These are phyloP conservation scores for Irpex lacteus DNA, from an alignment of 1,284 basidiomycete genomes.

Conservation along the genomic window DNA sequence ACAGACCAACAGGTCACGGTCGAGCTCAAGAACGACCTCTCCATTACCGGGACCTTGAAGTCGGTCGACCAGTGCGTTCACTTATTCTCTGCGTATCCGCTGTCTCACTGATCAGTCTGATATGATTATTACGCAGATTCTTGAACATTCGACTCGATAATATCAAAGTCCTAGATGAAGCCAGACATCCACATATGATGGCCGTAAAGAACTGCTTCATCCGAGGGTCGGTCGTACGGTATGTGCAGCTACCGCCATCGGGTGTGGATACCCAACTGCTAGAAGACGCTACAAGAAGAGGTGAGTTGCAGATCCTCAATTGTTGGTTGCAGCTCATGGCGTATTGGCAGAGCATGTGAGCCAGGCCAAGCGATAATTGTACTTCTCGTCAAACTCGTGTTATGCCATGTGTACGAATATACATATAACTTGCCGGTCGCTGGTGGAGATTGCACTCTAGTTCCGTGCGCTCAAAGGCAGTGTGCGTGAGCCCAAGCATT, in stretches of 20 bases:
- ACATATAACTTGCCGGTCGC: neutral
- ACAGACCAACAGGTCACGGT: conserved; percentile 97
- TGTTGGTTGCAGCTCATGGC: neutral
- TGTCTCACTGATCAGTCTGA: neutral
- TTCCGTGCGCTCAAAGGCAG: neutral
- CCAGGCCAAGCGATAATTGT: conserved; percentile 21
- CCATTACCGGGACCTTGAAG: conserved; percentile 94
- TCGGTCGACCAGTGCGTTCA: conserved; percentile 91
- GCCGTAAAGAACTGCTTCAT: conserved; percentile 99
- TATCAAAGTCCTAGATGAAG: conserved; percentile 91
- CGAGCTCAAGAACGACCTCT: conserved; percentile 99
- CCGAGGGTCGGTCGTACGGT: conserved; percentile 96
- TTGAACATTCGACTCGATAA: conserved; percentile 96
- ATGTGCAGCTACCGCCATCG: conserved; percentile 91
- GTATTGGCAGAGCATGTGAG: conserved; percentile 21
- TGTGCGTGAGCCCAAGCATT: no score
- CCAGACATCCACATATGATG: conserved; percentile 98
- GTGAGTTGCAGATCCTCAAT: conserved; percentile 48
- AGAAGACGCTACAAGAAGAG: conserved; percentile 97
- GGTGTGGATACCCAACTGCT: conserved; percentile 95
- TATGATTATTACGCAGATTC: conserved; percentile 56
- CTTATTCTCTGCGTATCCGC: neutral
- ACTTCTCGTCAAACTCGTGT: neutral
- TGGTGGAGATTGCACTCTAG: neutral
- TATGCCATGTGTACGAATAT: neutral